Base-by-base conservation (phyloP, 2,329 filamentous ascomycete species). In the Diaporthe sp. region DNA sequence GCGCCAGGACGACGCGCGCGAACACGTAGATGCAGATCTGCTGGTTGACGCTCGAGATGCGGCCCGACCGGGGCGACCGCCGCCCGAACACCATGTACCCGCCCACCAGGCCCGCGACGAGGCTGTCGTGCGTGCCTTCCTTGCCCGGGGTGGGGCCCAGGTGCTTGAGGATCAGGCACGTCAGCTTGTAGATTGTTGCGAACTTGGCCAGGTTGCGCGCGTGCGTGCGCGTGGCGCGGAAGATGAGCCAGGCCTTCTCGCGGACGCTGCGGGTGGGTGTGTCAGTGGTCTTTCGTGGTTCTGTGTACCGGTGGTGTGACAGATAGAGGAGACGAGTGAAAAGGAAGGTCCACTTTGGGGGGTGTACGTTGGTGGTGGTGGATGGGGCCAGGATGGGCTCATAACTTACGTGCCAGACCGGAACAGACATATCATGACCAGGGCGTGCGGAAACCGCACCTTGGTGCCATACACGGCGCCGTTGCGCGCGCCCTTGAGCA, bases 11-110 rank as follows among this genome's bases (percentile, higher is more conserved):
- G 22, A 98, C 97, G 79, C 97, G 92, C 65, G 97, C 97, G 82
- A 98, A 98, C 78, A 99, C 94, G 87, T 99, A 99, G 80, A 98
- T 94, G 84, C 98, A 95, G 83, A 99, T 99, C 88, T 99, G 96
- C 88, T 98, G 95, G 86, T 93, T 98, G 77, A 98, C 93, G 78
- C 92, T 94, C 77, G 93, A 94, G 81, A 95, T 92, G 83, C 90
- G 90, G 80, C 93, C 93, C 51, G 85, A 87, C 76, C 94, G 93
- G 80, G 83, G 85, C 57, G 89, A 90, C 76, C 90, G 88, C 57
- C 88, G 84, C 67, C 96, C 97, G 83, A 99, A 99, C 78, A 98
- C 95, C 77, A 95, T 86, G 88, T 98, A 99, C 72, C 97, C 97
- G 81, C 97, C 97, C 62, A 98, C 83, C 10, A 98, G 87, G 10